Evolutionary conservation across 1,139 yeast genomes (phyloP).

Genomic region (Suhomyces coccinellae): DNA sequence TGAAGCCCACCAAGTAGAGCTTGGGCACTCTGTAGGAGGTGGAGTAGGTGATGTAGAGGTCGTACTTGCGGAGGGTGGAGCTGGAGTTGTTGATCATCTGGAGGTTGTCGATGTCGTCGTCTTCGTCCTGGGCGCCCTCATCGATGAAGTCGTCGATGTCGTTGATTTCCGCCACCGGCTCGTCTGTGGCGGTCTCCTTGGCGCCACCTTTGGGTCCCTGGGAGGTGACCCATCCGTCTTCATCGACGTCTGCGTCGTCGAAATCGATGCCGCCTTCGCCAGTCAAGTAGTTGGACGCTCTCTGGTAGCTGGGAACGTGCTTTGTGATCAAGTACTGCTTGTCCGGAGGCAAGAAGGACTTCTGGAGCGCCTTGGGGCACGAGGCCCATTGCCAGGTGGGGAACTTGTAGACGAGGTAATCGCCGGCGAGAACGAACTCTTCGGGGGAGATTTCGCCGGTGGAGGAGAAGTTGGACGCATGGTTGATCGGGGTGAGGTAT

Average conservation of each 20-base stretch:
- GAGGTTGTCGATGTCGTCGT: slow-evolving; percentile 35
- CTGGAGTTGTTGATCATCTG: slow-evolving; percentile 26
- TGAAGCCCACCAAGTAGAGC: slow-evolving; percentile 86
- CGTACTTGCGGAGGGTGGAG: slow-evolving; percentile 66
- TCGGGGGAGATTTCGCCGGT: slow-evolving; percentile 95
- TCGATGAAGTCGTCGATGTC: slow-evolving; percentile 46
- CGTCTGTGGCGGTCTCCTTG: slow-evolving; percentile 11
- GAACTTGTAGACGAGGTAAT: slow-evolving; percentile 81
- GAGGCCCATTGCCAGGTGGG: slow-evolving; percentile 97
- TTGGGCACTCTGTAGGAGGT: slow-evolving; percentile 96
- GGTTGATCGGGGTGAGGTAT: slow-evolving; percentile 86
- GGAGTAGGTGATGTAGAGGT: slow-evolving; percentile 85
- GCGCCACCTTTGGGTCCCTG: slow-evolving; percentile 3
- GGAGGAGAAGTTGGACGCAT: slow-evolving; percentile 73
- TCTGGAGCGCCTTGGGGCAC: slow-evolving; percentile 58
- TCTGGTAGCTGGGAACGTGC: slow-evolving; percentile 81
- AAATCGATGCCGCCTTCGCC: slow-evolving; percentile 32
- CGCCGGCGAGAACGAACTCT: slow-evolving; percentile 92
- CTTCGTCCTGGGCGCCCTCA: slow-evolving; percentile 30
- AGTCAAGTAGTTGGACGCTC: slow-evolving; percentile 61
- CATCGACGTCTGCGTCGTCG: slow-evolving; percentile 41
- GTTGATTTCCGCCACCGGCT: slow-evolving; percentile 20
- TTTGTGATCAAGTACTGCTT: slow-evolving; percentile 85
- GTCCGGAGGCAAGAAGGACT: slow-evolving; percentile 78
- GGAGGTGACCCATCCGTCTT: slow-evolving; percentile 60